Percentiles rank a stretch among this genome's conserved stretches.
These are phyloP conservation scores for Pythium apleroticum DNA, from an alignment of 352 stramenopile species.

Conservation along the genomic window DNA sequence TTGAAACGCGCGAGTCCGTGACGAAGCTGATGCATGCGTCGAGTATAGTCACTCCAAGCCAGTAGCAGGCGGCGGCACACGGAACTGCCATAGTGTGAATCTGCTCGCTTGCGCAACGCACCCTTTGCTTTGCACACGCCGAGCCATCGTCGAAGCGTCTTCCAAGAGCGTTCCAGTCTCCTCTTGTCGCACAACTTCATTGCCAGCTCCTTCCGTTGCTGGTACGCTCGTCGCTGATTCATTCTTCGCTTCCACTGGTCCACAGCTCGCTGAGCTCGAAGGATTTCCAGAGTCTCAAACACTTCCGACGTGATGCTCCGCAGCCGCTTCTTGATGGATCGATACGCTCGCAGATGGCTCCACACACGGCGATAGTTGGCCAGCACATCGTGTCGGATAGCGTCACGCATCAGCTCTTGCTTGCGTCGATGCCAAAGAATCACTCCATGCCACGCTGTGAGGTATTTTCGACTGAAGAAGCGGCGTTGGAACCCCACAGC, in stretches of 20 bases:
- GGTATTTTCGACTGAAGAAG: conserved; percentile 38
- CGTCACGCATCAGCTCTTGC: conserved; percentile 1
- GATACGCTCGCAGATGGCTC: neutral
- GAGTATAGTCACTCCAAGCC: conserved; percentile 3
- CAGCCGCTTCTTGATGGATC: neutral
- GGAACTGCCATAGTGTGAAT: neutral
- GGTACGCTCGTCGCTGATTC: neutral
- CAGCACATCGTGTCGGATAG: neutral
- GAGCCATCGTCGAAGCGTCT: neutral
- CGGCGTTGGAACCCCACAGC: conserved; percentile 38
- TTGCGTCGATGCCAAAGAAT: conserved; percentile 28
- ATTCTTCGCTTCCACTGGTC: neutral
- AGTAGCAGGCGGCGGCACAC: neutral
- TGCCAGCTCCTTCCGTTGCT: neutral
- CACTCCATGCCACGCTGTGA: conserved; percentile 34
- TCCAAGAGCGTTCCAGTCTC: neutral
- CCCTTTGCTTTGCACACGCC: neutral
- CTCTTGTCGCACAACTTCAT: neutral
- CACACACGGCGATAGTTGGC: neutral
- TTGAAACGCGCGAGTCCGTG: conserved; percentile 25
- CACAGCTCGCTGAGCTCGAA: neutral
- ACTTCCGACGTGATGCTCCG: neutral
- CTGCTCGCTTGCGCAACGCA: neutral
- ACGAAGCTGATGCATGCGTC: conserved; percentile 11
- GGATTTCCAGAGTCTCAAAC: neutral